Base-by-base conservation (phyloP, 192 early-diverging fungal species). In the Spizellomyces sp. region DNA sequence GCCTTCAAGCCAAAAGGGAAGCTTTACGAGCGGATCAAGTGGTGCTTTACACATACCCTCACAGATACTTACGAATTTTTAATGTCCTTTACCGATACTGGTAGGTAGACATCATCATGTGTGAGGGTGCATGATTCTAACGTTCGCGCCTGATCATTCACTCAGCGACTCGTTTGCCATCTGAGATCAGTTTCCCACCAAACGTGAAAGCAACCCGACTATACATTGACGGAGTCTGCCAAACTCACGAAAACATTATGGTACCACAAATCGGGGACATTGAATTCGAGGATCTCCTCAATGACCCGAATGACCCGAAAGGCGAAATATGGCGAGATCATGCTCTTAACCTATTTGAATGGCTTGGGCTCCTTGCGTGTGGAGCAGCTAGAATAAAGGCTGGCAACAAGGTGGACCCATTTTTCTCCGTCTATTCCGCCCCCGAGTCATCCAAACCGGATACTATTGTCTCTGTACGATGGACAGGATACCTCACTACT, bases 31-130 rank as follows among this genome's bases (percentile, higher is more conserved):
- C 74, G 74, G 8, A 58, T 70, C 10, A 46, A 63, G 44, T 75
- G 74, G 74, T 75, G 74, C 63, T 75, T 75, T 46, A 19, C 45
- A 14, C 67, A 75, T 41, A 69, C 74, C 8, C 19, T 75, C 15
- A n/a, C 42, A 8, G 44, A 21, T 19, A 55, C 58, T 12, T 75
- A 54, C 55, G 61, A 69, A 2, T 70, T 75, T 43, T 46, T 17
- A 12, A 10, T 75, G 5, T 19, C 60, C 12, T 62, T 21, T 17
- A 43, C 36, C 6, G 62, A 75, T 55, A 5, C 41, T 55, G 21
- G 74, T 75, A 42, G 60, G 71, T 22, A 36, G 27, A 36, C 27
- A 36, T 0, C 27, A 9, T 17, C 1, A 22, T 45, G 4, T 17
- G 43, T 14, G 3, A 65, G 36, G 36, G 46, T 12, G 10, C 22